Evolutionary conservation across 257 asterid species (phyloP).

Genomic region (Penstemon eatonii): DNA sequence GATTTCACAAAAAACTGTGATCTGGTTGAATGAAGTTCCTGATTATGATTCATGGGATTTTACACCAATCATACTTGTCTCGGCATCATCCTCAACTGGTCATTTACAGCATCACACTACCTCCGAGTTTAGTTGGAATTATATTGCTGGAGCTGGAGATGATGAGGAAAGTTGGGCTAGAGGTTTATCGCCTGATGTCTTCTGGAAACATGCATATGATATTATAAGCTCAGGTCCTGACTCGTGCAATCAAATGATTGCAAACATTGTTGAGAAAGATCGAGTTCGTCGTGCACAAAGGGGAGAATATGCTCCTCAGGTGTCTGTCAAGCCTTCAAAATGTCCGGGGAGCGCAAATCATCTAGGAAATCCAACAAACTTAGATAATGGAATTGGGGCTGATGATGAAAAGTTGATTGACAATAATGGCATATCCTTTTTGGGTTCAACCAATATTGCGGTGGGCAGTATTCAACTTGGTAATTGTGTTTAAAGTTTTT

Average conservation of each 20-base stretch:
- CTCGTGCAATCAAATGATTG: conserved; percentile 70
- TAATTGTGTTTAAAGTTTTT: conserved; percentile 28
- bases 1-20: conserved; percentile 91
- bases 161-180: conserved; percentile 99
- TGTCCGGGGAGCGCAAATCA: conserved; percentile 28
- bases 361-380: conserved; percentile 27
- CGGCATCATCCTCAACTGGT: conserved; percentile 62
- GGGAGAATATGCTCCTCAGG: conserved; percentile 76
- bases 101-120: conserved; percentile 59
- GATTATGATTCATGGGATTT: conserved; percentile 92
- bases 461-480: conserved; percentile 64
- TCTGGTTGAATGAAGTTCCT: conserved; percentile 97
- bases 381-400: conserved; percentile 27
- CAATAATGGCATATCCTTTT: conserved; percentile 42
- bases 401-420: conserved; percentile 31
- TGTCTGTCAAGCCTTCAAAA: conserved; percentile 54
- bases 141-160: conserved; percentile 99
- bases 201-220: conserved; percentile 88
- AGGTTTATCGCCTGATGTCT: conserved; percentile 68
- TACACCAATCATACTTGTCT: conserved; percentile 79
- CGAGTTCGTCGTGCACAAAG: conserved; percentile 72
- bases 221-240: conserved; percentile 78
- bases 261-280: conserved; percentile 76
- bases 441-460: conserved; percentile 75
- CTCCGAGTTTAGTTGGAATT: conserved; percentile 93